Evolutionary conservation across 805 yeast species (phyloP), one percentile per base, ranked within the genome.

Genomic region (Debaryomyces tyrocola): DNA sequence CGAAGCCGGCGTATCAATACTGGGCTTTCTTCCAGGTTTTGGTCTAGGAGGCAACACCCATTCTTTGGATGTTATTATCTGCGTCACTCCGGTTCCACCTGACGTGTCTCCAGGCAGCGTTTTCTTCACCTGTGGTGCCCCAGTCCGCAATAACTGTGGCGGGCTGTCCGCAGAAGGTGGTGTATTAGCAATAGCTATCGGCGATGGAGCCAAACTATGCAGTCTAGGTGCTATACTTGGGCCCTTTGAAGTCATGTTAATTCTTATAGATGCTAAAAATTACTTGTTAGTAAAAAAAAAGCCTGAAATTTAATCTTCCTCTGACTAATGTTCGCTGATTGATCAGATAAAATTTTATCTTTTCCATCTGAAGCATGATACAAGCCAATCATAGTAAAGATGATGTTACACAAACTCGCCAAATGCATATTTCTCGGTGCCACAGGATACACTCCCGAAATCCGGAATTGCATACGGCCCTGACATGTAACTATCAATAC

Each of bases 1-100:
- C 18, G 85, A 82, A 0, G 91, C 90, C 0, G 96, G 95, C 0
- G 91, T 80, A 53, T 89, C 96, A 4, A 78, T 77, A 52, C 83
- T 72, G 12, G 86, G 86, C 63, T 82, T 82, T 46, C 74, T 59
- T 4, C 85, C 85, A 0, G 85, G 85, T 54, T 80, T 78, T 4
- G 84, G 85, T 46, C 85, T 64, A 6, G 85, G 84, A 5, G 85
- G 85, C 37, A 80, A 62, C 11, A 78, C 77, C 84, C 85, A 80
- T 49, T 78, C 83, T 41, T 72, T 77, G 8, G 82, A 76, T 2
- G 86, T 80, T 49, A 78, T 76, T 20, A 83, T 82, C 54, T 74
- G 77, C 5, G 82, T 76, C 33, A 49, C 43, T 3, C 47, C 31
- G 4, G 46, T 14, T 4, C 45, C 42, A 6, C 37, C 44, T 12